Evolutionary conservation across 345 rosid genomes (phyloP).

Genomic region (Rhizophora mangle): DNA sequence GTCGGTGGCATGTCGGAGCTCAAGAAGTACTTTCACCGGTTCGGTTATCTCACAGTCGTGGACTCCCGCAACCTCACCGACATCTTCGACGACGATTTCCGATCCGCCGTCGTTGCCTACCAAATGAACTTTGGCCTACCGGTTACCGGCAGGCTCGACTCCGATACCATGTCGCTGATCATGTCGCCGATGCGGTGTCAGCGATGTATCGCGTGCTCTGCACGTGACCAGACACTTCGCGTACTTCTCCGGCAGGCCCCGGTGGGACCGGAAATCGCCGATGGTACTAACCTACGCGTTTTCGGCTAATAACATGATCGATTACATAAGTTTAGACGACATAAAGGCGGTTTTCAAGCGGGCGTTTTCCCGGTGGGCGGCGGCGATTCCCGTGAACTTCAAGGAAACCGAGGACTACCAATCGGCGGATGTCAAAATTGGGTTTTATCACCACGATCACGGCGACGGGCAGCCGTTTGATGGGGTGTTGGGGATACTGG

Average conservation of each 20-base stretch:
- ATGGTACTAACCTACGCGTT: conserved; percentile 63
- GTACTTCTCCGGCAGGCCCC: conserved; percentile 63
- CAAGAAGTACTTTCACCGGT: conserved; percentile 69
- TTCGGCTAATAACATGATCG: conserved; percentile 44
- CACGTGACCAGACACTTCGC: conserved; percentile 52
- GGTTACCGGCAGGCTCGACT: conserved; percentile 61
- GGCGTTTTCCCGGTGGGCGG: conserved; percentile 72
- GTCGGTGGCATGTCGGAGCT: conserved; percentile 80
- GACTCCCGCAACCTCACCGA: conserved; percentile 43
- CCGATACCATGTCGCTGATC: conserved; percentile 52
- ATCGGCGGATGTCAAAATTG: conserved; percentile 61
- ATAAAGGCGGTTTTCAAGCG: conserved; percentile 45
- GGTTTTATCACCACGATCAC: conserved; percentile 61
- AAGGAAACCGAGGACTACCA: conserved; percentile 40
- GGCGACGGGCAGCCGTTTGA: conserved; percentile 90
- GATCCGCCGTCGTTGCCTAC: conserved; percentile 51
- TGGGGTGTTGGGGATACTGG: conserved; percentile 80
- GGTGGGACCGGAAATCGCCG: conserved; percentile 56
- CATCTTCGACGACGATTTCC: conserved; percentile 51
- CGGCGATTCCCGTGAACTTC: conserved; percentile 68
- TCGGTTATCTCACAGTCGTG: conserved; percentile 59
- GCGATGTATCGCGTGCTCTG: conserved; percentile 27
- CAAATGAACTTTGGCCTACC: conserved; percentile 65
- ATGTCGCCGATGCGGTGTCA: conserved; percentile 77
- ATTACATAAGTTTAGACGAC: conserved; percentile 46